Evolutionary conservation across 345 rosid genomes (phyloP).

Genomic region (Hevea brasiliensis): DNA sequence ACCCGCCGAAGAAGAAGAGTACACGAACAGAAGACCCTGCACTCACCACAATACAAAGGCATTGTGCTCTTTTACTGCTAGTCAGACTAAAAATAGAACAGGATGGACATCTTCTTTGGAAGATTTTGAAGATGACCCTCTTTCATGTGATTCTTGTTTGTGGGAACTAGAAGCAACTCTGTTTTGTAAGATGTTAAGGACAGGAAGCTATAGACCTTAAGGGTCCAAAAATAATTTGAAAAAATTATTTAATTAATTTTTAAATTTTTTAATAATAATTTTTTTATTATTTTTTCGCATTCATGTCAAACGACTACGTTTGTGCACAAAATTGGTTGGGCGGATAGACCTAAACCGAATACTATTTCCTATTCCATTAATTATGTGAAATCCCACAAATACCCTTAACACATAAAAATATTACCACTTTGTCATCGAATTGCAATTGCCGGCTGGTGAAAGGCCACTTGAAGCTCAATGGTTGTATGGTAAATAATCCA

Average conservation of each 20-base stretch:
- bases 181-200: conserved; percentile 11
- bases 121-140: neutral
- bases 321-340: conserved; percentile 14
- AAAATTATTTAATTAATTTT: too few species aligned
- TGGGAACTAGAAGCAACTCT: neutral
- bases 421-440: conserved; percentile 9
- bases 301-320: too few species aligned
- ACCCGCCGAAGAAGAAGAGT: neutral
- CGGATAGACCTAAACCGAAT: conserved; percentile 23
- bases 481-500: conserved; percentile 26
- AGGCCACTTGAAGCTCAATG: neutral
- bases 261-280: too few species aligned
- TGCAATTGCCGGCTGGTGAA: neutral
- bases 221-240: too few species aligned
- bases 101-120: neutral
- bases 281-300: too few species aligned
- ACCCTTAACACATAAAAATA: neutral
- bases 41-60: neutral
- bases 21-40: neutral
- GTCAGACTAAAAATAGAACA: neutral
- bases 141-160: conserved; percentile 6
- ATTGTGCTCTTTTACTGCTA: neutral
- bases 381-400: neutral
- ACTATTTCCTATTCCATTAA: neutral
- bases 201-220: neutral